phyloP scores from a whole-genome alignment of 331 rosid genomes.

The Malus hybrid region DNA sequence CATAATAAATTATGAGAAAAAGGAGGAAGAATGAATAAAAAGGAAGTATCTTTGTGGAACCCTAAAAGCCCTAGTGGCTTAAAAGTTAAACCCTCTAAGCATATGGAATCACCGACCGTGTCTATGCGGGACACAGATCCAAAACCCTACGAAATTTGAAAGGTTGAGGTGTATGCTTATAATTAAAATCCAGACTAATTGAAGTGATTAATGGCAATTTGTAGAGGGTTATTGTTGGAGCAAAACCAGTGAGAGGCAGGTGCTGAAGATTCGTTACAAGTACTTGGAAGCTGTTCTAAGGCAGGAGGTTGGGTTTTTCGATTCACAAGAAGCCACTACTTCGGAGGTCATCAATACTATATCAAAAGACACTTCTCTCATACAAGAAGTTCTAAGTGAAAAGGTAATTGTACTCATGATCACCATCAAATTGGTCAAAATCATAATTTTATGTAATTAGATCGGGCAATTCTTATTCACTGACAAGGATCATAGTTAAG shows the following conservation, averaged over 20 bases:
- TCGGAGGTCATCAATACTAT: constrained; percentile 77
- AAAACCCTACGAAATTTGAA: not conserved
- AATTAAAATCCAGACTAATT: not conserved
- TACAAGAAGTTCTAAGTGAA: constrained; percentile 92
- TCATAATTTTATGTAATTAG: not conserved
- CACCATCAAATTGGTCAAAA: not conserved
- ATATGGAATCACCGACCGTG: not conserved
- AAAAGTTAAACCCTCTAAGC: not conserved
- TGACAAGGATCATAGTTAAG: not conserved
- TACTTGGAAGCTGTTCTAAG: constrained; percentile 81
- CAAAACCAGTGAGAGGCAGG: constrained; percentile 92
- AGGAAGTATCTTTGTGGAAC: constrained; percentile 15
- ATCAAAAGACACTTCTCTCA: constrained; percentile 77
- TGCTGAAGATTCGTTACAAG: constrained; percentile 71
- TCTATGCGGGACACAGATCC: not conserved
- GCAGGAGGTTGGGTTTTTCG: constrained; percentile 93
- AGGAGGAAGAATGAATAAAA: not conserved
- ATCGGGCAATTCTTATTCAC: not conserved
- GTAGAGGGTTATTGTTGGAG: constrained; percentile 98
- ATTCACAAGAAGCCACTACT: constrained; percentile 83
- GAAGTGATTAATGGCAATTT: not conserved
- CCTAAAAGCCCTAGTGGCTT: constrained; percentile 27
- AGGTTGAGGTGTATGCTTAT: not conserved
- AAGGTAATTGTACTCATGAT: constrained; percentile 34
- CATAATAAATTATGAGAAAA: not conserved